These are phyloP conservation scores for Populus deltoides DNA, from an alignment of 345 rosid species.

Conservation along the genomic window DNA sequence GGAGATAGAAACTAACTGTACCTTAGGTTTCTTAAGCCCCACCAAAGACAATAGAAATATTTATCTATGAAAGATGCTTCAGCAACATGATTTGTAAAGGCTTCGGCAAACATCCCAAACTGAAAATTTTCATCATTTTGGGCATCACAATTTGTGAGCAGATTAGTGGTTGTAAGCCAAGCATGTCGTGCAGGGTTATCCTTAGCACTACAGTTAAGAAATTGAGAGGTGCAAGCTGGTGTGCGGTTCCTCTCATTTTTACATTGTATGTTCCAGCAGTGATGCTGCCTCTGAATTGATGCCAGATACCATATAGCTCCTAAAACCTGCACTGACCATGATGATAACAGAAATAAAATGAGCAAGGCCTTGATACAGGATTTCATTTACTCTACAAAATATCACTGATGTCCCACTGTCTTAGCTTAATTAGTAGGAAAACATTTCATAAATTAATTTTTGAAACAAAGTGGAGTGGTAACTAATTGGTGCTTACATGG, in stretches of 20 bases:
- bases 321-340: slow-evolving; percentile 45
- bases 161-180: slow-evolving; percentile 67
- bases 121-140: slow-evolving; percentile 43
- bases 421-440: background rate
- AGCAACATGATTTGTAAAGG: slow-evolving; percentile 61
- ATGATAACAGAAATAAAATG: background rate
- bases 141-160: slow-evolving; percentile 55
- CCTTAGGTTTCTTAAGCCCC: slow-evolving; percentile 89
- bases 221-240: slow-evolving; percentile 45
- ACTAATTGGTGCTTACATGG: slow-evolving; percentile 49
- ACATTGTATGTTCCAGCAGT: slow-evolving; percentile 68
- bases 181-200: slow-evolving; percentile 48
- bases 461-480: background rate
- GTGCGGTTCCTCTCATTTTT: slow-evolving; percentile 47
- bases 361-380: background rate
- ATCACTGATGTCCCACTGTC: background rate
- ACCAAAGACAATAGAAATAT: slow-evolving; percentile 83
- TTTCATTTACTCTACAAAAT: background rate
- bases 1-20: slow-evolving; percentile 8
- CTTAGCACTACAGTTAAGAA: slow-evolving; percentile 56
- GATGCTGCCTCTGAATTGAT: slow-evolving; percentile 61
- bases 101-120: slow-evolving; percentile 81
- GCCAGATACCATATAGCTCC: slow-evolving; percentile 81
- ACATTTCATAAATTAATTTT: background rate
- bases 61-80: slow-evolving; percentile 46